A percentile compares a stretch with the other conserved stretches of the same genome.
These are phyloP conservation scores for Nevesoporus exiguus DNA, from an alignment of 768 basidiomycete species.

Conservation along the genomic window DNA sequence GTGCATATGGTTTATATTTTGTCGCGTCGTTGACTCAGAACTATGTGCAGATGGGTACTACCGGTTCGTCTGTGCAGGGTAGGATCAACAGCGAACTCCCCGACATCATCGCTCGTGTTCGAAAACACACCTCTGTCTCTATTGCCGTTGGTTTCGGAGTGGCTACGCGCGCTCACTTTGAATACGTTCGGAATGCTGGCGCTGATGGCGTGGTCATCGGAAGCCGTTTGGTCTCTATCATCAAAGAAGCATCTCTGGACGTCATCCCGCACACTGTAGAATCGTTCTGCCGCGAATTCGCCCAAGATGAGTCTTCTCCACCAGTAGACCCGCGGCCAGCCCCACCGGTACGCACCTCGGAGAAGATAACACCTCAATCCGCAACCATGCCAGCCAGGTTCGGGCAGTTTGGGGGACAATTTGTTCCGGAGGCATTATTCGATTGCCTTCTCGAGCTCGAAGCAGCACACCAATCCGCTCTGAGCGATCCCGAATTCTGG, in stretches of 20 bases:
- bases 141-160: slow-evolving; percentile 98
- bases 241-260: slow-evolving; percentile 58
- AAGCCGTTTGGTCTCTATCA: slow-evolving; percentile 75
- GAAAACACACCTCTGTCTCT: slow-evolving; percentile 72
- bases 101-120: slow-evolving; percentile 79
- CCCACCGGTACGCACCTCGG: slow-evolving; percentile 1
- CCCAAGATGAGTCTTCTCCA: slow-evolving; percentile 35
- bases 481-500: slow-evolving; percentile 88
- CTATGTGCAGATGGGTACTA: slow-evolving; percentile 85
- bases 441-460: slow-evolving; percentile 90
- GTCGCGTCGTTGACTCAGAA: slow-evolving; percentile 1
- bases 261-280: slow-evolving; percentile 55
- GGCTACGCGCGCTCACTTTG: slow-evolving; percentile 84
- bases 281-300: slow-evolving; percentile 72
- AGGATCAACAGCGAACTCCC: slow-evolving; percentile 75
- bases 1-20: slow-evolving; percentile 36
- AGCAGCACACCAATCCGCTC: slow-evolving; percentile 82
- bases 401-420: slow-evolving; percentile 95
- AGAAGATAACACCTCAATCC: slow-evolving; percentile 22
- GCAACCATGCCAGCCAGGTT: slow-evolving; percentile 76
- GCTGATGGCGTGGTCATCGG: slow-evolving; percentile 96
- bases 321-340: slow-evolving; percentile 1
- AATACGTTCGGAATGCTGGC: slow-evolving; percentile 79
- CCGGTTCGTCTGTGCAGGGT: slow-evolving; percentile 79
- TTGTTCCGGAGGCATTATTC: slow-evolving; percentile 94